phyloP scores from a whole-genome alignment of 768 basidiomycete genomes.

The Serpula lacrymans region DNA sequence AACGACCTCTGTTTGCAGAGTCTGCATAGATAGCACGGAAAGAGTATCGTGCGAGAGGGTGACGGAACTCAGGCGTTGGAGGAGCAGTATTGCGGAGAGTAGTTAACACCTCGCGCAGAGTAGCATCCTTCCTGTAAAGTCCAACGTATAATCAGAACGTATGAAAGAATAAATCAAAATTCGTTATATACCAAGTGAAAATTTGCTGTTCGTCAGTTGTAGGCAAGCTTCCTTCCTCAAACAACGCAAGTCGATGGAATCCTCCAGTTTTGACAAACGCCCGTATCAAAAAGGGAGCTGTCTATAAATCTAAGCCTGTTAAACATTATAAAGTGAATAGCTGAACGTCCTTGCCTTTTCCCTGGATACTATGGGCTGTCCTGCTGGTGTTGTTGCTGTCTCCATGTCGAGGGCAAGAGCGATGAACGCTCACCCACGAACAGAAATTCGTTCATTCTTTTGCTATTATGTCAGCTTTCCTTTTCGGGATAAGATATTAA shows the following conservation, averaged over 20 bases:
- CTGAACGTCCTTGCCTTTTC: slow-evolving; percentile 45
- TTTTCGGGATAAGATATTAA: too few species aligned
- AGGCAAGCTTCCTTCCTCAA: slow-evolving; percentile 75
- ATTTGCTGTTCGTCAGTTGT: slow-evolving; percentile 81
- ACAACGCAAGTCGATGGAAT: slow-evolving; percentile 70
- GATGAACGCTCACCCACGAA: too few species aligned
- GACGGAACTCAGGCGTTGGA: slow-evolving; percentile 65
- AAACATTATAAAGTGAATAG: not conserved
- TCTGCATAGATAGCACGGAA: slow-evolving; percentile 82
- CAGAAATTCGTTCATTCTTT: too few species aligned
- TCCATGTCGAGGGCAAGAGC: slow-evolving; percentile 34
- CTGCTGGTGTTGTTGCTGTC: slow-evolving; percentile 38
- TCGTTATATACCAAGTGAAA: slow-evolving; percentile 62
- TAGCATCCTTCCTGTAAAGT: slow-evolving; percentile 70
- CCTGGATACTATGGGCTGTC: slow-evolving; percentile 47
- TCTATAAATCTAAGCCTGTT: slow-evolving; percentile 37
- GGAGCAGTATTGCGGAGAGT: slow-evolving; percentile 73
- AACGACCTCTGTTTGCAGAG: slow-evolving; percentile 65
- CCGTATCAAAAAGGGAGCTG: slow-evolving; percentile 77
- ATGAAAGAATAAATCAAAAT: not conserved
- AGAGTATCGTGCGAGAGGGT: slow-evolving; percentile 77
- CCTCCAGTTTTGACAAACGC: slow-evolving; percentile 79
- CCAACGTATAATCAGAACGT: not conserved
- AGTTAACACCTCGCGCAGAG: slow-evolving; percentile 73
- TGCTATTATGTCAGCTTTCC: too few species aligned